Conservation (phyloP, 331 rosid species). For the Malus hybrid region DNA sequence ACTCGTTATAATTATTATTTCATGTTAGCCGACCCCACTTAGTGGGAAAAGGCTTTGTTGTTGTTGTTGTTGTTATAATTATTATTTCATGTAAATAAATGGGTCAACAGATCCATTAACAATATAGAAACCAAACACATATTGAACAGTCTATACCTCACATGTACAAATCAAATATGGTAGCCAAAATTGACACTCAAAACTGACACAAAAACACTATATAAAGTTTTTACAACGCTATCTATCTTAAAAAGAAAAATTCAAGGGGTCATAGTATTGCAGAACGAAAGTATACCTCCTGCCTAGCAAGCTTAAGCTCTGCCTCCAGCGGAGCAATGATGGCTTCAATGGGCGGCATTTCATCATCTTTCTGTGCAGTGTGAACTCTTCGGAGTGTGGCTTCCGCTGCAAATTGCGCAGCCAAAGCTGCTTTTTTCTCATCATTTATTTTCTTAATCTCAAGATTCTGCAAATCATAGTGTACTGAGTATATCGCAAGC, state of each 20-base stretch:
- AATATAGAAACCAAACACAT: not conserved
- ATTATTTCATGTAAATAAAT: not conserved
- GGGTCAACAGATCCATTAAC: not conserved
- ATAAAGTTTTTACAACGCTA: not conserved
- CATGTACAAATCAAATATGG: not conserved
- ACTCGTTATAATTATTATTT: not conserved
- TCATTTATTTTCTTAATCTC: slow-evolving; percentile 77
- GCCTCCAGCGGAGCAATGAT: slow-evolving; percentile 87
- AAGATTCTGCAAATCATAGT: slow-evolving; percentile 57
- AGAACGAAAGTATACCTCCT: slow-evolving; percentile 41
- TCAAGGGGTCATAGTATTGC: not conserved
- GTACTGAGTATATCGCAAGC: slow-evolving; percentile 1
- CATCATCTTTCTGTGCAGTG: slow-evolving; percentile 86
- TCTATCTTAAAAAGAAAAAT: not conserved
- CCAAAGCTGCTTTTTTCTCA: slow-evolving; percentile 75
- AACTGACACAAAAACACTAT: not conserved
- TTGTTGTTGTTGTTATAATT: not conserved
- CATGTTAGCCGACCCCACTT: too few species aligned
- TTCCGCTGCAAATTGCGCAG: slow-evolving; percentile 95
- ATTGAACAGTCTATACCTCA: not conserved
- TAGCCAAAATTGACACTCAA: not conserved
- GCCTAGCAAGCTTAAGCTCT: slow-evolving; percentile 82
- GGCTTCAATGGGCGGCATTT: slow-evolving; percentile 97
- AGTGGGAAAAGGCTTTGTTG: too few species aligned
- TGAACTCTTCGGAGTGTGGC: slow-evolving; percentile 92